Base-by-base conservation (phyloP, 306 rosid genomes). In the Abrus precatorius region DNA sequence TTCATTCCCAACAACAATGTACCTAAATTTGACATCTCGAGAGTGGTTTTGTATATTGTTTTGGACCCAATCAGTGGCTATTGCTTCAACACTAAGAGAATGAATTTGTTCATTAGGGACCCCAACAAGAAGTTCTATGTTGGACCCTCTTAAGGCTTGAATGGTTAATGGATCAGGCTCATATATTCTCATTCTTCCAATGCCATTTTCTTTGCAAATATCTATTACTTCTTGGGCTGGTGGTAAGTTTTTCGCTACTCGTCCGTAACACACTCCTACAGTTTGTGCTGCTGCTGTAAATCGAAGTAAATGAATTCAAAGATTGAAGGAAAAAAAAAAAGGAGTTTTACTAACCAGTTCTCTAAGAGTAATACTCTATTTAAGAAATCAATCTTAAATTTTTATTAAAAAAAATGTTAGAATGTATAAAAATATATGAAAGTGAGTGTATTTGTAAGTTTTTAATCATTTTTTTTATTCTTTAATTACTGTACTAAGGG, bases 1-100 rank as follows among this genome's bases (percentile, higher is more conserved):
- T 77, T 84, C 93, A n/a, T 91, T 87, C 8, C 96, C 91, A 27
- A 86, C 84, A 5, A 78, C 74, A 14, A 91, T 74, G 88, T 91
- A 86, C 59, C 36, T 53, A 41, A 91, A 82, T 5, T 81, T 85
- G 71, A 89, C 84, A 29, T 83, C 83, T 4, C 71, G 52, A 20
- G 45, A 33, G 11, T 76, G 87, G 14, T 76, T 43, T 78, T 1
- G 9, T 9, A 89, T 59, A 32, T 86, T 71, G 11, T 12, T 69
- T 4, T 69, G 68, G 57, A 91, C 88, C 92, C 92, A 89, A 6
- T 34, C 50, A 4, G 92, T 85, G 1, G 52, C 76, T 3, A 76
- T 44, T 1, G 49, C 60, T 53, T 74, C 44, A 28, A 62, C 56
- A 27, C 74, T 76, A 27, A 88, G 82, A 30, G 70, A 44, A 62